A percentile compares a stretch with the other conserved stretches of the same genome.
Conservation (phyloP, 1,284 basidiomycete genomes). For the Schizopora paradoxa region DNA sequence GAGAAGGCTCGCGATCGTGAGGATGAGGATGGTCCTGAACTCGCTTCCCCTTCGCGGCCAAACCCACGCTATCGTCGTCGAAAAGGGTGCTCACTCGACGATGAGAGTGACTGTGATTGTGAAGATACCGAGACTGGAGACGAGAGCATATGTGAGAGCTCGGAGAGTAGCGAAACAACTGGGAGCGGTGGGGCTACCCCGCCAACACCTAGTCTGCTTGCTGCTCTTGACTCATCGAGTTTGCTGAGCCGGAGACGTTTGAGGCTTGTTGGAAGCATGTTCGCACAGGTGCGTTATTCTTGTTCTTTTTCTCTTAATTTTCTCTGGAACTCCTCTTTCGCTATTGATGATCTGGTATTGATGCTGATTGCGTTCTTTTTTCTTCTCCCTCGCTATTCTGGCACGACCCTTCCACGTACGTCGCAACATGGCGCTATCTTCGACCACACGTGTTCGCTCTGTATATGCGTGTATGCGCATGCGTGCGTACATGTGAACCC, state of each 20-base stretch:
- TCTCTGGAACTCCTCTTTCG: too few relatives aligned
- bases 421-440: too few relatives aligned
- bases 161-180: conserved; percentile 7
- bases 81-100: conserved; percentile 1
- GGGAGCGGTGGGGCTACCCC: conserved; percentile 59
- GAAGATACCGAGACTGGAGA: too few relatives aligned
- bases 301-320: background rate
- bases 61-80: conserved; percentile 36
- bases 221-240: conserved; percentile 78
- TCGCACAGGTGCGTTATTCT: conserved; percentile 42
- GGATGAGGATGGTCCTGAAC: conserved; percentile 57
- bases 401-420: too few relatives aligned
- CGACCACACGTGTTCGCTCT: too few relatives aligned
- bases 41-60: conserved; percentile 30
- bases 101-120: background rate
- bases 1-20: conserved; percentile 88
- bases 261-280: conserved; percentile 93
- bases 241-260: conserved; percentile 85
- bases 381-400: too few relatives aligned
- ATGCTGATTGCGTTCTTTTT: too few relatives aligned
- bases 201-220: conserved; percentile 89
- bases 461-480: too few relatives aligned
- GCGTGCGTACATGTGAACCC: too few relatives aligned
- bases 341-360: too few relatives aligned
- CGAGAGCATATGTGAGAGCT: conserved; percentile 5